These are phyloP conservation scores for Pelargonium cotyledonis DNA, from an alignment of 441 rosid species.

Conservation along the genomic window DNA sequence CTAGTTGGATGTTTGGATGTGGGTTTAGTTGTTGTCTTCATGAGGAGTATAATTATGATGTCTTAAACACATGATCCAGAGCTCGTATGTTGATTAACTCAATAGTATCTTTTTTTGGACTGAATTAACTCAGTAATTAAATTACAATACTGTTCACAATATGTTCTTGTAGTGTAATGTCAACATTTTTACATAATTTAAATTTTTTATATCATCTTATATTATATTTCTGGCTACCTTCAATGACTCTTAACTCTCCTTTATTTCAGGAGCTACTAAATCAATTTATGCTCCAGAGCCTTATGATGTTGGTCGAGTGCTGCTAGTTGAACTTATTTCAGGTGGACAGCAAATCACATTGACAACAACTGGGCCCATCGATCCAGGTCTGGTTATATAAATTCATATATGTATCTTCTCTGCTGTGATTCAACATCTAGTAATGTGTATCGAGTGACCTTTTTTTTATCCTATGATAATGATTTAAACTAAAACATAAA, in stretches of 20 bases:
- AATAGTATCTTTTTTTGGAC: no score
- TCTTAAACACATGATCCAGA: neutral
- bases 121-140: no score
- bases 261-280: slow-evolving; percentile 73
- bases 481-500: neutral
- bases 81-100: neutral
- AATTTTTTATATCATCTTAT: neutral
- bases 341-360: slow-evolving; percentile 47
- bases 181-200: neutral
- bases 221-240: neutral
- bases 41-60: neutral
- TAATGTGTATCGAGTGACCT: neutral
- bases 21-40: neutral
- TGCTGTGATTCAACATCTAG: neutral
- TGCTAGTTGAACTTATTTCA: slow-evolving; percentile 58
- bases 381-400: slow-evolving; percentile 48
- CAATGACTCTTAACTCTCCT: slow-evolving; percentile 9
- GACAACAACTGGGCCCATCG: slow-evolving; percentile 68
- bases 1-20: neutral
- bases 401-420: neutral
- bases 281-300: slow-evolving; percentile 92
- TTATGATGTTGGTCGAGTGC: slow-evolving; percentile 65
- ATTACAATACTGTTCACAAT: no score
- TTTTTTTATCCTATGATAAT: neutral
- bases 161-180: neutral